Percentiles rank a stretch among this genome's conserved stretches.
These are phyloP conservation scores for Francoa sonchifolia DNA, from an alignment of 441 rosid genomes.

Conservation along the genomic window DNA sequence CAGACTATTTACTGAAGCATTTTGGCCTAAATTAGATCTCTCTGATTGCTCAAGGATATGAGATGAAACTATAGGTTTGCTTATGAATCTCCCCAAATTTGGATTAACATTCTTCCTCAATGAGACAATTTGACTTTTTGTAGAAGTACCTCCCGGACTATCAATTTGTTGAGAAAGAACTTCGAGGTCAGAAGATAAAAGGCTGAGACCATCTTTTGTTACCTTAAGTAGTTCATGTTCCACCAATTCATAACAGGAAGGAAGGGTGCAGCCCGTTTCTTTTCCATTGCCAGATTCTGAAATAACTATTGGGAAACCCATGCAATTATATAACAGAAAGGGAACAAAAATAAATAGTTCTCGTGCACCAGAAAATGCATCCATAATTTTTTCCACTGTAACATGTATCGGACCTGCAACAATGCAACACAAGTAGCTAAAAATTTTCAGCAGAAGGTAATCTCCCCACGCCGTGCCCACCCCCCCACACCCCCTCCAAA, in stretches of 20 bases:
- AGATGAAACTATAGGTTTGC: constrained; percentile 29
- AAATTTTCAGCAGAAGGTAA: background rate
- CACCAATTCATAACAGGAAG: constrained; percentile 61
- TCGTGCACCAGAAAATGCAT: constrained; percentile 81
- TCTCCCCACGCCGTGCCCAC: too few species aligned
- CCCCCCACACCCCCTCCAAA: too few species aligned
- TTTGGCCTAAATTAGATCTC: constrained; percentile 21
- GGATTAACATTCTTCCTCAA: constrained; percentile 20
- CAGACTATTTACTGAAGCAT: constrained; percentile 18
- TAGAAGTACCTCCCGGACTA: constrained; percentile 23
- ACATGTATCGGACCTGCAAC: constrained; percentile 58
- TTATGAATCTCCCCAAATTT: constrained; percentile 22
- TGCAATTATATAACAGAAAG: constrained; percentile 70
- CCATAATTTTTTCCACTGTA: constrained; percentile 71
- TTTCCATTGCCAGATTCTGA: constrained; percentile 46
- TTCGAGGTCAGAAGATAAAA: constrained; percentile 41
- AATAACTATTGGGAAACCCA: constrained; percentile 64
- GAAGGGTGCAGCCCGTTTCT: constrained; percentile 38
- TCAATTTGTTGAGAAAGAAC: constrained; percentile 21
- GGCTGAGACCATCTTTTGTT: constrained; percentile 56
- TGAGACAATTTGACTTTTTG: constrained; percentile 30
- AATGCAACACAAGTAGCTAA: constrained; percentile 14
- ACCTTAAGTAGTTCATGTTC: constrained; percentile 39
- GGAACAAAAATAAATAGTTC: constrained; percentile 75
- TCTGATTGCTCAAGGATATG: constrained; percentile 16